phyloP scores from a whole-genome alignment of 2,329 filamentous ascomycete species.

The Cytospora leucostoma region DNA sequence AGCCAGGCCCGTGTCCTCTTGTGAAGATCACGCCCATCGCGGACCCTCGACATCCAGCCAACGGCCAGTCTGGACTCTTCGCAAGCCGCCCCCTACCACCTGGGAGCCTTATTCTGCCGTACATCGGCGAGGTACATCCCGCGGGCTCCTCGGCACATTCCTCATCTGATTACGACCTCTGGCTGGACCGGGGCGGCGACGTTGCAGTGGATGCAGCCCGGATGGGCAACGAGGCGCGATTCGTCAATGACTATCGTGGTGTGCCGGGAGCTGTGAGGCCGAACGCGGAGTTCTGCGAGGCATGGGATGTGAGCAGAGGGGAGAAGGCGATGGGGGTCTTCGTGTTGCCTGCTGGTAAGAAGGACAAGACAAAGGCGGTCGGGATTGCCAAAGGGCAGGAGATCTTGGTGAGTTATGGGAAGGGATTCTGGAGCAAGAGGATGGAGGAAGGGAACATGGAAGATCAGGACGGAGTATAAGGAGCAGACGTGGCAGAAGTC shows the following conservation, averaged over 20 bases:
- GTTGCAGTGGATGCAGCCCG: constrained; percentile 62
- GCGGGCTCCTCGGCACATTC: constrained; percentile 40
- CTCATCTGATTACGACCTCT: constrained; percentile 65
- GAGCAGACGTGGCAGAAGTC: not conserved
- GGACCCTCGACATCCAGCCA: constrained; percentile 55
- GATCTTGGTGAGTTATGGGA: constrained; percentile 67
- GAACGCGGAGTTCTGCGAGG: constrained; percentile 61
- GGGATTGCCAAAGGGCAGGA: constrained; percentile 61
- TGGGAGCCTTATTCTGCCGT: constrained; percentile 60
- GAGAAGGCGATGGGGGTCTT: constrained; percentile 61
- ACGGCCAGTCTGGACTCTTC: constrained; percentile 62
- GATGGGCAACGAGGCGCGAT: constrained; percentile 64
- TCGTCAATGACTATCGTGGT: constrained; percentile 68
- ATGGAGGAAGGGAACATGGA: constrained; percentile 37
- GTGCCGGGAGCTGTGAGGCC: constrained; percentile 47
- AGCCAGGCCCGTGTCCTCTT: constrained; percentile 48
- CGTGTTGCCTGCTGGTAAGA: constrained; percentile 48
- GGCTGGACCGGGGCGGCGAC: constrained; percentile 57
- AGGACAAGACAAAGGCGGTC: constrained; percentile 30
- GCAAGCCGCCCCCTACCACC: constrained; percentile 55
- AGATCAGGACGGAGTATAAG: not conserved
- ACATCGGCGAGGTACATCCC: constrained; percentile 61
- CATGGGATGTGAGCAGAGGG: constrained; percentile 54
- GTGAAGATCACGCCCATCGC: constrained; percentile 58
- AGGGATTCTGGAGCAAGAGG: constrained; percentile 63